Base-by-base conservation (phyloP, 768 basidiomycete genomes). In the Termitomyces sp. region DNA sequence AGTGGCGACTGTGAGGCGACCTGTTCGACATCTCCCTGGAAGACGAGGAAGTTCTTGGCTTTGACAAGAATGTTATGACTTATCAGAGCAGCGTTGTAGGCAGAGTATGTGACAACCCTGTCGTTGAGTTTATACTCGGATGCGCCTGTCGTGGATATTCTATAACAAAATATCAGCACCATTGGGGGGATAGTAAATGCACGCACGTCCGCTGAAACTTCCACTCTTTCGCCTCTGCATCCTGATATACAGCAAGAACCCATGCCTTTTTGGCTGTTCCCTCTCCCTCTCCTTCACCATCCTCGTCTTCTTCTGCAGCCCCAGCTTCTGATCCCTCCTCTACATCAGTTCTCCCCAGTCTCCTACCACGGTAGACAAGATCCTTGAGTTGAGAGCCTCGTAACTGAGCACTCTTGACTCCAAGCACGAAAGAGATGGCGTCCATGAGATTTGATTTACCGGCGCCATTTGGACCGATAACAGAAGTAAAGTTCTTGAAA, bases 381-480 rank as follows among this genome's bases (percentile, higher is more conserved):
- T 98, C 97, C 66, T 92, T 95, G 26, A 98, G 77, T 64, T 98
- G 94, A 45, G 91, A 92, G 67, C 91, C 94, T 46, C 96, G 82
- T 35, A 99, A 79, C 61, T 97, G 93, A 2, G 87, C 89, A 59
- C 91, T 94, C 76, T 95, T 94, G 30, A 98, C 89, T 31, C 97
- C 97, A 6, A 99, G 85, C 9, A 98, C 97, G 68, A 99, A 98
- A 3, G 97, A 98, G 62, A 99, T 98, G 51, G 97, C 97, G 68
- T 99, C 97, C 97, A 98, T 98, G 55, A 98, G 84, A 70, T 99
- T 99, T 10, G 94, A 96, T 69, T 99, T 98, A 58, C 97, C 97
- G 0, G 96, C 94, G 56, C 97, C 96, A 87, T 99, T 98, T 37
- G 97, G 96, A 21, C 97, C 97, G 64, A 99, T 98, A 54, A 98